Percentiles rank a stretch among this genome's conserved stretches.
phyloP scores from a whole-genome alignment of 1,284 basidiomycete species.

The Tetrapyrgos nigripes region DNA sequence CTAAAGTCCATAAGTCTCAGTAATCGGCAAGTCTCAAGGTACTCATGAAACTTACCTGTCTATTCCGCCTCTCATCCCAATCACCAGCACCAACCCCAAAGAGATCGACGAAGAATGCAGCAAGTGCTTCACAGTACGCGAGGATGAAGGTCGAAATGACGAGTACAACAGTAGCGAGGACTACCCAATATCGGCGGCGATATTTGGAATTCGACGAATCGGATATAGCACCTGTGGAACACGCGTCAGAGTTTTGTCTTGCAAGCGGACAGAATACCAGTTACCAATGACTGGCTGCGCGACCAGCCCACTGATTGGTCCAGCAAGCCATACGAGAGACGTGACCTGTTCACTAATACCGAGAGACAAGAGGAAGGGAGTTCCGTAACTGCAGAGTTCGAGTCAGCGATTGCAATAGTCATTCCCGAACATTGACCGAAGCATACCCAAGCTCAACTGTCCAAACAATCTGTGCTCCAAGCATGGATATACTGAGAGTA shows the following conservation, averaged over 20 bases:
- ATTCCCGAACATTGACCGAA: not conserved
- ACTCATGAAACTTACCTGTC: slow-evolving; percentile 51
- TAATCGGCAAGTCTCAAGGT: too few species aligned
- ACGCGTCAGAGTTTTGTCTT: slow-evolving; percentile 26
- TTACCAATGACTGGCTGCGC: slow-evolving; percentile 94
- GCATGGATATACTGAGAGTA: slow-evolving; percentile 83
- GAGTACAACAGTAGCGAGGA: slow-evolving; percentile 80
- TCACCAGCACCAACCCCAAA: slow-evolving; percentile 82
- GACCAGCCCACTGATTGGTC: slow-evolving; percentile 91
- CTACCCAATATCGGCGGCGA: slow-evolving; percentile 90
- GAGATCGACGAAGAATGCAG: slow-evolving; percentile 79
- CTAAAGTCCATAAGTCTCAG: slow-evolving; percentile 42
- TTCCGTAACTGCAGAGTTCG: slow-evolving; percentile 77
- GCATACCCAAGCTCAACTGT: slow-evolving; percentile 88
- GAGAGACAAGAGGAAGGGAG: slow-evolving; percentile 89
- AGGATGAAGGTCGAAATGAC: slow-evolving; percentile 76
- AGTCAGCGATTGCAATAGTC: slow-evolving; percentile 11
- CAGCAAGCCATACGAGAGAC: slow-evolving; percentile 96
- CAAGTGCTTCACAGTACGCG: slow-evolving; percentile 85
- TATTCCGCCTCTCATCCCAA: slow-evolving; percentile 84
- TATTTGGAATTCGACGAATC: slow-evolving; percentile 91
- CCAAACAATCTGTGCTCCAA: slow-evolving; percentile 93
- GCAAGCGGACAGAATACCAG: slow-evolving; percentile 29
- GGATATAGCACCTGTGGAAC: slow-evolving; percentile 82
- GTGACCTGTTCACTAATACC: slow-evolving; percentile 93